These are phyloP conservation scores for Phytopythium montanum DNA, from an alignment of 352 stramenopile genomes.

Conservation along the genomic window DNA sequence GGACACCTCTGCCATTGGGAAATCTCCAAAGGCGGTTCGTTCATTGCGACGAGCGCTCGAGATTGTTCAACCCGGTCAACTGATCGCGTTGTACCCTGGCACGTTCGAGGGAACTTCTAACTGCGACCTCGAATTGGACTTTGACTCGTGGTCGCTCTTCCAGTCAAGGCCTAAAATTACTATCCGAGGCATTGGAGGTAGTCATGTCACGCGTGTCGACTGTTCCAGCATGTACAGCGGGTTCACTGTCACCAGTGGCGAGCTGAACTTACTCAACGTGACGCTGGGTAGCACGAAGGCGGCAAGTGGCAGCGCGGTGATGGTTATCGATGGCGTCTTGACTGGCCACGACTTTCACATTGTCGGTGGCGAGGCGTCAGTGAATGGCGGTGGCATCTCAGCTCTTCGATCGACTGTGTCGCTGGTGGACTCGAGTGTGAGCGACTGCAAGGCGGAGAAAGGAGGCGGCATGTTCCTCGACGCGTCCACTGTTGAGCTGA, in stretches of 20 bases:
- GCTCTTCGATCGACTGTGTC: slow-evolving; percentile 21
- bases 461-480: slow-evolving; percentile 34
- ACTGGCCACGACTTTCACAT: slow-evolving; percentile 15
- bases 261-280: slow-evolving; percentile 20
- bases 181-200: slow-evolving; percentile 38
- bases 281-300: slow-evolving; percentile 18
- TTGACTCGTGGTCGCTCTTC: no score
- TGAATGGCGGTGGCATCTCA: slow-evolving; percentile 31
- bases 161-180: slow-evolving; percentile 15
- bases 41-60: slow-evolving; percentile 40
- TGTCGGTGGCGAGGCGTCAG: background rate
- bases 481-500: slow-evolving; percentile 12
- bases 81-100: slow-evolving; percentile 51
- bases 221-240: slow-evolving; percentile 21
- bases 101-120: slow-evolving; percentile 30
- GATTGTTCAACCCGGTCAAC: slow-evolving; percentile 23
- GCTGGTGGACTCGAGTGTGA: slow-evolving; percentile 12
- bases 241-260: slow-evolving; percentile 19
- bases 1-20: slow-evolving; percentile 39
- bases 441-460: slow-evolving; percentile 16
- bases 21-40: slow-evolving; percentile 45
- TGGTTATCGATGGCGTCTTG: slow-evolving; percentile 15
- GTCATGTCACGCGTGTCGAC: slow-evolving; percentile 31
- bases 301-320: slow-evolving; percentile 20
- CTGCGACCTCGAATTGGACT: slow-evolving; percentile 37